Evolutionary conservation across 208 protist species (phyloP), one percentile per base, ranked within the genome.

Genomic region (Vickermania ingenoplastis): DNA sequence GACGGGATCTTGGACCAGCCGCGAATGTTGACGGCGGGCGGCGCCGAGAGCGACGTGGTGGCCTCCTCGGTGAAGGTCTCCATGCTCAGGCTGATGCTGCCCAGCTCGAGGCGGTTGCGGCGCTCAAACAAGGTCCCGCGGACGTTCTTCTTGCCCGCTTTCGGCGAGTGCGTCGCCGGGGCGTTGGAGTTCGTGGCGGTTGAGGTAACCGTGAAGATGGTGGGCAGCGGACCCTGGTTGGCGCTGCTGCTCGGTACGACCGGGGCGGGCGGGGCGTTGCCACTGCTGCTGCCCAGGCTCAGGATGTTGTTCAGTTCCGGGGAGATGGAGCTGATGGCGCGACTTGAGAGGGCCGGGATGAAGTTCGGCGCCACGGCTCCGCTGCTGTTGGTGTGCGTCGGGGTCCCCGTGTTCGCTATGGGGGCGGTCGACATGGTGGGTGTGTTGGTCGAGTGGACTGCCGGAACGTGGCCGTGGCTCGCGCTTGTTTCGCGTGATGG

Each of bases 41-140:
- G 25, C 59, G 49, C 14, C 36, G 21, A 13, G 0, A 57, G 24
- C n/a, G 36, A 25, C 48, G 54, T 59, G n/a, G 36, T 65, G 25
- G 82, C 72, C 27, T 66, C 71, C 4, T 82, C 80, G 53, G 78
- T 71, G 31, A 93, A 72, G 23, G 69, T 80, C 53, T 90, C 83
- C 53, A 63, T 67, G 28, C 73, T 81, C 53, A 84, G 64, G 63
- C 74, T 87, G 59, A 81, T 69, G 22, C 57, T 66, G 41, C 62
- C 81, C 31, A 66, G 64, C 64, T 79, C 71, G 49, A 78, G 73
- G 11, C 68, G 69, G 28, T 28, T 75, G 49, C 86, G 82, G 11
- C 86, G 82, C 68, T 93, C 83, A 11, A 90, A 67, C 58, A 93
- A 61, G 13, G 86, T 93, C 56, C 73, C 61, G 2, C 67, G 82